Evolutionary conservation across 768 basidiomycete species (phyloP), one percentile per base, ranked within the genome.

Genomic region (Hericium rajendrae): DNA sequence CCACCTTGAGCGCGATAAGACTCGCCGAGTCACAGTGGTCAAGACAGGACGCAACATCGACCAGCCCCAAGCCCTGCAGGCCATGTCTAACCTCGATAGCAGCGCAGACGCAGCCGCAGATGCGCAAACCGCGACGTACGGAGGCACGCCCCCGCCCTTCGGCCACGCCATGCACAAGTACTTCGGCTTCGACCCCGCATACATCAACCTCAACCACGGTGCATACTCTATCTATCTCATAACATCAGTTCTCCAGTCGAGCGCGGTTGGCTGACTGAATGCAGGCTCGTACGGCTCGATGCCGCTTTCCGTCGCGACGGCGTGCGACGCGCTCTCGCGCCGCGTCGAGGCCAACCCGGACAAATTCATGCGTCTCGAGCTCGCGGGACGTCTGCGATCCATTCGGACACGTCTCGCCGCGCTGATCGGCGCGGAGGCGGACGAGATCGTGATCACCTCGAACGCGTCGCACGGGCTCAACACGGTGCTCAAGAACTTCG

Each of bases 171-270:
- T 80, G 62, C 78, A 74, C 55, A 75, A 78, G 49, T 77, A 79
- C 53, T 87, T 79, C 55, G 74, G 72, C 20, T 76, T 87, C 22
- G 79, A 82, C 46, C 73, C 81, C 4, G 72, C 74, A 43, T 86
- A 85, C 57, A 65, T 83, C 51, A 84, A 86, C 62, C 69, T 88
- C 48, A 87, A 88, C 64, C 74, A 82, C 54, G 86, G 86, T 84
- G 52, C 24, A 72, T 2, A n/a, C 0, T 6, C 13, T 20, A 18
- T 2, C 38, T 6, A 32, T 13, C 13, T 13, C 18, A 32, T 37
- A 37, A 4, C 24, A 18, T 16, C 22, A 15, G 5, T 15, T 22
- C 13, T 12, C 2, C 26, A 26, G 26, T 26, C 22, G 22, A 22
- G 22, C 22, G 26, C 26, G 26, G 22, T 26, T 26, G 8, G 43